Percentiles rank a stretch among this genome's conserved stretches.
phyloP scores from a whole-genome alignment of 177 flowering plant species.

The Vitis hybrid region DNA sequence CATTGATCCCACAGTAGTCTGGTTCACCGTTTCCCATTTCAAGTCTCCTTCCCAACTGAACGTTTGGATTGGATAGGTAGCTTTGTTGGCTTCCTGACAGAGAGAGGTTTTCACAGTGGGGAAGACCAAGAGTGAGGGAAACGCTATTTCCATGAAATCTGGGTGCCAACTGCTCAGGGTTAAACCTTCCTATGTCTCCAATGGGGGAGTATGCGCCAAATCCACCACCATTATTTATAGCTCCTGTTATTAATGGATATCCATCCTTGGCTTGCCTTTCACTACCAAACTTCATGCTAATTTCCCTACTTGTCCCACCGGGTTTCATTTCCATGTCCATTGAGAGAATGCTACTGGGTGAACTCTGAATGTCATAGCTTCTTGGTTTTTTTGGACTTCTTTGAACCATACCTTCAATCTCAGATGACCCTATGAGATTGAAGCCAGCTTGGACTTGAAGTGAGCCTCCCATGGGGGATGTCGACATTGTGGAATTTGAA shows the following conservation, averaged over 20 bases:
- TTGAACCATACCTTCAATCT: slow-evolving; percentile 15
- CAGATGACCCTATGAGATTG: slow-evolving; percentile 17
- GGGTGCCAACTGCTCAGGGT: slow-evolving; percentile 25
- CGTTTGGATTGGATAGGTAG: slow-evolving; percentile 23
- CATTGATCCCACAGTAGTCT: slow-evolving; percentile 16
- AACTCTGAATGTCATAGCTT: slow-evolving; percentile 20
- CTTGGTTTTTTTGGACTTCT: slow-evolving; percentile 29
- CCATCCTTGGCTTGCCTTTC: slow-evolving; percentile 10
- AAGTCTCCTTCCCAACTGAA: slow-evolving; percentile 33
- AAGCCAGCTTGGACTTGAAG: slow-evolving; percentile 19
- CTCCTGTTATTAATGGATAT: slow-evolving; percentile 1
- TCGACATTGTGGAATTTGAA: slow-evolving; percentile 18
- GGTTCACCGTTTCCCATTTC: slow-evolving; percentile 18
- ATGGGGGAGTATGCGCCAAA: slow-evolving; percentile 22
- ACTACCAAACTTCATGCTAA: slow-evolving; percentile 3
- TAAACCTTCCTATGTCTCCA: slow-evolving; percentile 32
- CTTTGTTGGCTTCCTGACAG: slow-evolving; percentile 25
- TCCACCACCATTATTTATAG: slow-evolving; percentile 5
- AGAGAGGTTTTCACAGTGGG: slow-evolving; percentile 31
- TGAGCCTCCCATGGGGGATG: slow-evolving; percentile 17
- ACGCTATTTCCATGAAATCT: slow-evolving; percentile 33
- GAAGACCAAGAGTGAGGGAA: slow-evolving; percentile 54
- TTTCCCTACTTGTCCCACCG: slow-evolving; percentile 1
- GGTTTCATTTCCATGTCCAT: slow-evolving; percentile 33
- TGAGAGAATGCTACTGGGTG: slow-evolving; percentile 26